Percentiles rank a stretch among this genome's conserved stretches.
Conservation (phyloP, 1,284 basidiomycete species). For the Sanguinoderma infundibulare region DNA sequence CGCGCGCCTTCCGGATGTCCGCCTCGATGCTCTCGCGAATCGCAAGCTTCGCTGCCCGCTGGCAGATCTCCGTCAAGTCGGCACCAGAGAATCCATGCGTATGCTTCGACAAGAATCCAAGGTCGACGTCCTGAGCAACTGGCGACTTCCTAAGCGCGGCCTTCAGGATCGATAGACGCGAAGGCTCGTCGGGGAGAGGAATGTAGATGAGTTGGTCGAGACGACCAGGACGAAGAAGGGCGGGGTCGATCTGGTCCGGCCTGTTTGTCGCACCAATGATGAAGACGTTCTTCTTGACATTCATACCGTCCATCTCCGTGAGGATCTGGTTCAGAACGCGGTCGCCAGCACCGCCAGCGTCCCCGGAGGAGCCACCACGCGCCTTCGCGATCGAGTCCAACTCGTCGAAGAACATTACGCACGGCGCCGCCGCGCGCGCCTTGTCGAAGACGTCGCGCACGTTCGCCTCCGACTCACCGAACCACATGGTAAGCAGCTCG, state of each 20-base stretch:
- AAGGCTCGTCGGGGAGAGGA: conserved; percentile 91
- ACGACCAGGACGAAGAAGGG: conserved; percentile 97
- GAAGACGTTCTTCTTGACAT: conserved; percentile 99
- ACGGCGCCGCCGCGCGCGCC: conserved; percentile 97
- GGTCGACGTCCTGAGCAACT: conserved; percentile 84
- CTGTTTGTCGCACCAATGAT: conserved; percentile 99
- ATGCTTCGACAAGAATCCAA: conserved; percentile 88
- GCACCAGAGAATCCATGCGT: conserved; percentile 99
- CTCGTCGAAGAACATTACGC: conserved; percentile 99
- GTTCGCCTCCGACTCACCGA: conserved; percentile 99
- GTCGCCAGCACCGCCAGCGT: conserved; percentile 95
- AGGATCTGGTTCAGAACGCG: conserved; percentile 97
- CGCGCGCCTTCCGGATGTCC: conserved; percentile 84
- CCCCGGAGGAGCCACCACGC: conserved; percentile 83
- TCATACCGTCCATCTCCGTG: conserved; percentile 99
- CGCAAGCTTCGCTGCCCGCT: conserved; percentile 95
- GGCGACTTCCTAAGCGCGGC: conserved; percentile 95
- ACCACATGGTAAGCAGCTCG: conserved; percentile 99
- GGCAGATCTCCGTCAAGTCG: conserved; percentile 98
- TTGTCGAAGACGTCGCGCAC: conserved; percentile 99
- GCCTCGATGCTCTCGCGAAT: conserved; percentile 95
- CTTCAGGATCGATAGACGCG: conserved; percentile 90
- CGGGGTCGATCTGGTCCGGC: conserved; percentile 98
- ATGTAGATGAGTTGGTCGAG: conserved; percentile 96
- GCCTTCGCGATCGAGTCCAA: conserved; percentile 98